Base-by-base conservation (phyloP, 805 yeast species). In the Lipomyces mesembrius region DNA sequence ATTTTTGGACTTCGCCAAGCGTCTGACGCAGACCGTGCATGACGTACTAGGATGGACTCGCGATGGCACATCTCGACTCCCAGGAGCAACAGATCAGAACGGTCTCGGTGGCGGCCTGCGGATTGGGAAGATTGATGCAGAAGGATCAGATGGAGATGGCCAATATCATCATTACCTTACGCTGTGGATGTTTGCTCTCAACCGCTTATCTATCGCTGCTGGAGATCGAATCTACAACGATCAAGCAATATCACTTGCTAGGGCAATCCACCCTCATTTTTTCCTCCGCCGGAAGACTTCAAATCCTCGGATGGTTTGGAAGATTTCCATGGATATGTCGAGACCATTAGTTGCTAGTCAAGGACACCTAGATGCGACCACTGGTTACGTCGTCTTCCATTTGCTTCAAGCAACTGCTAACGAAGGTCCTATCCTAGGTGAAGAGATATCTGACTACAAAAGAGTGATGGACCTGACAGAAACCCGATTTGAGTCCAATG, bases 161-260 rank as follows among this genome's bases (percentile, higher is more conserved):
- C 59, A 56, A 56, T 56, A 56, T 56, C 59, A 56, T 56, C 59
- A 56, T 32, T 56, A 56, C 46, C 59, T 56, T 56, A 56, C 59
- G n/a, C 59, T 56, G 49, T 56, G 59, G 59, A 56, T 56, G 59
- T 56, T 56, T 56, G 59, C 59, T 27, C 59, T 56, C 59, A 56
- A 56, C 49, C 59, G 59, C 8, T 32, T 56, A 56, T 56, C 59
- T 56, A 49, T 56, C 22, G 37, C 59, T 12, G 7, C 59, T 1
- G 49, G 22, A 56, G 59, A 56, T 56, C 59, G 59, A 56, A 27
- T 37, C 27, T 56, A 56, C 59, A 56, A 56, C 29, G 59, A 56
- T 12, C 59, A 56, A 25, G 59, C 59, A 56, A 56, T 56, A 29
- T 22, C 49, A 11, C 59, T 56, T 20, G 59, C 59, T 14, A 56